Base-by-base conservation (phyloP, 2,329 filamentous ascomycete genomes). In the Fusarium globosum region DNA sequence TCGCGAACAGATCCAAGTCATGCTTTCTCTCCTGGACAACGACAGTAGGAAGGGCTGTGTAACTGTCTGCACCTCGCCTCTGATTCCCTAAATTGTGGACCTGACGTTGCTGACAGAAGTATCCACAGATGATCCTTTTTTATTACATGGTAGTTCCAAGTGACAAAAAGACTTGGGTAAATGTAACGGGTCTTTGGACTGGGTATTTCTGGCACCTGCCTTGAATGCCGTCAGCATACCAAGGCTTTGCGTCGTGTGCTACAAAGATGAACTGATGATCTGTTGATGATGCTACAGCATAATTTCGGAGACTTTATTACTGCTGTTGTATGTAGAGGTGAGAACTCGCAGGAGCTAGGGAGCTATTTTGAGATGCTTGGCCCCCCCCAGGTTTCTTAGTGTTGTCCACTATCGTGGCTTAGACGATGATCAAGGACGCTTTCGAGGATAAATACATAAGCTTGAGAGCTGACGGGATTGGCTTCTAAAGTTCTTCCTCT, bases 51-150 rank as follows among this genome's bases (percentile, higher is more conserved):
- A 65, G 26, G 68, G 61, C 55, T 43, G 68, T 71, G 68, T 41
- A 42, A 71, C 67, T 16, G 10, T 51, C 61, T 71, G 64, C 65
- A 68, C 68, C 57, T 72, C 58, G 63, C 68, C 68, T 74, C 60
- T 55, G 49, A 39, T 63, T 60, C 52, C 66, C 66, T 36, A 70
- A 52, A 41, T 23, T 55, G 61, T 73, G 62, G 61, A 63, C 41
- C 56, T 13, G 23, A 59, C 35, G 26, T 57, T 56, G 71, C 71
- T 73, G 68, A 72, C 68, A 61, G 26, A 26, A 2, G 11, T 26
- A 21, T 48, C 43, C 45, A 66, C 68, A n/a, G 28, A 36, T 52
- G 53, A 23, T 69, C 66, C 65, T 69, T 69, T 46, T 26, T 11
- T 30, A 35, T 36, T 52, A 35, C 36, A 20, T 28, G 12, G 12